These are phyloP conservation scores for Arbutus unedo DNA, from an alignment of 148 eudicot genomes.

Conservation along the genomic window DNA sequence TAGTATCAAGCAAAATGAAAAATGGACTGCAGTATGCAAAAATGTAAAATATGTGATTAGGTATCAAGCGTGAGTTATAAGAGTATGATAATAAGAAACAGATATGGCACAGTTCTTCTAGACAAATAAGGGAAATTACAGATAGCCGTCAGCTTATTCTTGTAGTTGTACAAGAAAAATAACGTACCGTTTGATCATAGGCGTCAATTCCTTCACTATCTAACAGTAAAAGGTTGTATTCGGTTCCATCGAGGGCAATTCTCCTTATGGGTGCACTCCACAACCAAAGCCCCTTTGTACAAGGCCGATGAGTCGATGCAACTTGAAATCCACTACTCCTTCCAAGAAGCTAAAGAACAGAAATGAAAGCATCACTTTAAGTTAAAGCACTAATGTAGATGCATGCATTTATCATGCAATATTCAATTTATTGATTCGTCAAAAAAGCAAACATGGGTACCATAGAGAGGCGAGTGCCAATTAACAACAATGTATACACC, in stretches of 20 bases:
- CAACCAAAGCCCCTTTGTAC: slow-evolving; percentile 97
- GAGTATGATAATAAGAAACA: background rate
- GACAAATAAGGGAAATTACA: background rate
- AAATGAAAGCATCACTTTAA: slow-evolving; percentile 16
- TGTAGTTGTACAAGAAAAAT: slow-evolving; percentile 4
- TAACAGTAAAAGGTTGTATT: slow-evolving; percentile 82
- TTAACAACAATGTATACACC: background rate
- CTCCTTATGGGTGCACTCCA: slow-evolving; percentile 94
- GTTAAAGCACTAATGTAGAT: background rate
- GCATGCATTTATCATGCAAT: background rate
- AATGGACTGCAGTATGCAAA: background rate
- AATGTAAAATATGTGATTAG: background rate
- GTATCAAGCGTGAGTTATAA: background rate
- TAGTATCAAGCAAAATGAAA: background rate
- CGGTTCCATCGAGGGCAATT: slow-evolving; percentile 94
- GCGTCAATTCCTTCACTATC: slow-evolving; percentile 99
- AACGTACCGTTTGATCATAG: slow-evolving; percentile 90
- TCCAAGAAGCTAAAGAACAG: slow-evolving; percentile 72
- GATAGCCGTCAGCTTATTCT: slow-evolving; percentile 5
- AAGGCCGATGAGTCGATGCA: slow-evolving; percentile 89
- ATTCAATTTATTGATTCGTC: background rate
- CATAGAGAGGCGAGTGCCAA: background rate
- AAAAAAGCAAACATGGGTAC: slow-evolving; percentile 6
- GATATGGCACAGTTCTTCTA: background rate
- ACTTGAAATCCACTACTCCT: slow-evolving; percentile 95